Percentiles rank a stretch among this genome's conserved stretches.
Conservation (phyloP, 148 eudicot genomes). For the Amaranthus cruentus region DNA sequence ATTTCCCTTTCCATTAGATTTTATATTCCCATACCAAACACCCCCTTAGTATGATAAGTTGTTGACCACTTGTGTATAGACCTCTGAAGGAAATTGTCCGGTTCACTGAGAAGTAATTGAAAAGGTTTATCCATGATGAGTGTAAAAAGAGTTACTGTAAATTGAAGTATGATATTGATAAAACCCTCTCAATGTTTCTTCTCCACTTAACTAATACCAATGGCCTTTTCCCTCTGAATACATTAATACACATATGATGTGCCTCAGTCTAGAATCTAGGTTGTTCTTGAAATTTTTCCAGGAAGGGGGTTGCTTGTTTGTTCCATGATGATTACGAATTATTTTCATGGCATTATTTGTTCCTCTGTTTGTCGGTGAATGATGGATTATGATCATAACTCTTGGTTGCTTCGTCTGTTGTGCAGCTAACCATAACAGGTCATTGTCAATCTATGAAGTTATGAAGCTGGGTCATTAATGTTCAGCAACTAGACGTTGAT, state of each 20-base stretch:
- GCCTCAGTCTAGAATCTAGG: too few relatives aligned
- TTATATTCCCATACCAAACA: too few relatives aligned
- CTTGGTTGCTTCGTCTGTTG: not conserved
- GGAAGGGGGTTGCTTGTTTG: not conserved
- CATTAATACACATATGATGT: too few relatives aligned
- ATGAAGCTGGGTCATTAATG: conserved; percentile 4
- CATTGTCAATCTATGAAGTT: not conserved
- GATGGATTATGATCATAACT: conserved; percentile 7
- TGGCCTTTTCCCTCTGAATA: too few relatives aligned
- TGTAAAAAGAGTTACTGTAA: too few relatives aligned
- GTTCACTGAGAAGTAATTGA: not conserved
- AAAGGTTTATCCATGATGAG: too few relatives aligned
- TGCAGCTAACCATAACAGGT: conserved; percentile 21
- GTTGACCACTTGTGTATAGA: not conserved
- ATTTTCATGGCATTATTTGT: not conserved
- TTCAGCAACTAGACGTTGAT: not conserved
- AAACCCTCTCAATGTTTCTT: too few relatives aligned
- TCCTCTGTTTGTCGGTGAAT: not conserved
- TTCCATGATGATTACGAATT: not conserved
- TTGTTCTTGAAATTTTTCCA: too few relatives aligned
- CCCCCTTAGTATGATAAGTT: not conserved
- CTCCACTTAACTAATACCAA: too few relatives aligned
- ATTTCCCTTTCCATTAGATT: too few relatives aligned
- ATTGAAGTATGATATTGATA: too few relatives aligned
- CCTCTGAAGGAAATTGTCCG: not conserved